Percentiles rank a stretch among this genome's conserved stretches.
Conservation (phyloP, 208 protist genomes). For the Wallacemonas sp. region DNA sequence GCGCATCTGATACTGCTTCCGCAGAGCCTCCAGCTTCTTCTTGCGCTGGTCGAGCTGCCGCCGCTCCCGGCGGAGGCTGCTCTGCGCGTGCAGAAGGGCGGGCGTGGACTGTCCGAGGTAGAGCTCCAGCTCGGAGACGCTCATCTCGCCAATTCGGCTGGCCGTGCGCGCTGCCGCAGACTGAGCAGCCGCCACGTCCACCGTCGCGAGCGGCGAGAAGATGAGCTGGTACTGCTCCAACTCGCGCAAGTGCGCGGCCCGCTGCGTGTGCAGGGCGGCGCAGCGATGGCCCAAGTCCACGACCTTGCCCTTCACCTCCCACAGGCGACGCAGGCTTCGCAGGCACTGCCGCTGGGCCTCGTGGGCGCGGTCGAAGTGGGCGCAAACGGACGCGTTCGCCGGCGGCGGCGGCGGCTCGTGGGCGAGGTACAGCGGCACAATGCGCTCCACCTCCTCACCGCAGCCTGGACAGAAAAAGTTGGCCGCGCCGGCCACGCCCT, state of each 20-base stretch:
- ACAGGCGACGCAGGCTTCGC: constrained; percentile 42
- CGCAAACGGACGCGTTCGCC: constrained; percentile 12
- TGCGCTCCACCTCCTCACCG: constrained; percentile 28
- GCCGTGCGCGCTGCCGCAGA: constrained; percentile 8
- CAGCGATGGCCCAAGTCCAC: constrained; percentile 55
- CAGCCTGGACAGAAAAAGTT: constrained; percentile 60
- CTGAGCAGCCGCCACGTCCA: not conserved
- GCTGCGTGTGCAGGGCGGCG: constrained; percentile 61
- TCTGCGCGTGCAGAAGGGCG: constrained; percentile 42
- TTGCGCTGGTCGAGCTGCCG: constrained; percentile 42
- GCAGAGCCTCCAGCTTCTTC: constrained; percentile 40
- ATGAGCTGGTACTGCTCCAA: constrained; percentile 51
- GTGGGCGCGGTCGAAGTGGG: constrained; percentile 27
- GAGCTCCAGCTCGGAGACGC: constrained; percentile 69
- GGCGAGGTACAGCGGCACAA: constrained; percentile 58
- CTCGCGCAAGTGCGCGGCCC: constrained; percentile 37
- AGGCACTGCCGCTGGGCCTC: constrained; percentile 55
- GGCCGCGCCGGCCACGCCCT: constrained; percentile 8
- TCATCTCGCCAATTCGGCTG: constrained; percentile 48
- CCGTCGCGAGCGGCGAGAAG: constrained; percentile 32
- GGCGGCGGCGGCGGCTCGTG: constrained; percentile 14
- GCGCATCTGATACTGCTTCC: constrained; percentile 35
- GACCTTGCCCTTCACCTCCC: constrained; percentile 40
- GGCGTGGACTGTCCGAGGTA: constrained; percentile 67
- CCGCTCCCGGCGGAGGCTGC: constrained; percentile 54